Evolutionary conservation across 257 asterid species (phyloP).

Genomic region (Galeopsis tetrahit): DNA sequence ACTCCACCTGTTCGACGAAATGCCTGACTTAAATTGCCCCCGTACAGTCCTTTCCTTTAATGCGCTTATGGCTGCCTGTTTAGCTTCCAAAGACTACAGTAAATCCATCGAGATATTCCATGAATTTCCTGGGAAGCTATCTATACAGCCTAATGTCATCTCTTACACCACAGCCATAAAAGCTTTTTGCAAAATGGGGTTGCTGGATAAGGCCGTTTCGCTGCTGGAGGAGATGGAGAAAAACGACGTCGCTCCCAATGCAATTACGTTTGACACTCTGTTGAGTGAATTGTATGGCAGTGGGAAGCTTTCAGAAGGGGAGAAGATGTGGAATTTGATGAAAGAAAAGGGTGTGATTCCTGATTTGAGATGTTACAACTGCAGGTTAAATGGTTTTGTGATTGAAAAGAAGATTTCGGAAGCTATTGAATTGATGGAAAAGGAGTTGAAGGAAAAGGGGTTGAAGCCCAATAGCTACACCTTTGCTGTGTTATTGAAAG

Average conservation of each 20-base stretch:
- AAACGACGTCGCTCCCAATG: conserved; percentile 37
- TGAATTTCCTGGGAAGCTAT: conserved; percentile 37
- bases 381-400: conserved; percentile 45
- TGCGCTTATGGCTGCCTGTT: conserved; percentile 51
- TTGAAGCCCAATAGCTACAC: conserved; percentile 44
- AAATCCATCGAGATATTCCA: conserved; percentile 39
- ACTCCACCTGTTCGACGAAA: conserved; percentile 56
- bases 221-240: conserved; percentile 51
- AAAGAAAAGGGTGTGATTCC: conserved; percentile 44
- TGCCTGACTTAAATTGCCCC: conserved; percentile 55
- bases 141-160: conserved; percentile 45
- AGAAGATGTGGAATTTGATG: conserved; percentile 57
- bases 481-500: conserved; percentile 50
- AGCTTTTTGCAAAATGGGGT: conserved; percentile 46
- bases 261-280: conserved; percentile 42
- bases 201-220: conserved; percentile 45
- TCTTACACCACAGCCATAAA: conserved; percentile 47
- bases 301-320: conserved; percentile 42
- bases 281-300: conserved; percentile 33
- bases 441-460: conserved; percentile 43
- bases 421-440: conserved; percentile 38
- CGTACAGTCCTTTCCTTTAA: conserved; percentile 54
- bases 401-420: conserved; percentile 37
- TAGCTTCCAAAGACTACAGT: conserved; percentile 37
- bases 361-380: conserved; percentile 45